Conservation (phyloP, 495 filamentous ascomycete species). For the Neurospora sublineolata region DNA sequence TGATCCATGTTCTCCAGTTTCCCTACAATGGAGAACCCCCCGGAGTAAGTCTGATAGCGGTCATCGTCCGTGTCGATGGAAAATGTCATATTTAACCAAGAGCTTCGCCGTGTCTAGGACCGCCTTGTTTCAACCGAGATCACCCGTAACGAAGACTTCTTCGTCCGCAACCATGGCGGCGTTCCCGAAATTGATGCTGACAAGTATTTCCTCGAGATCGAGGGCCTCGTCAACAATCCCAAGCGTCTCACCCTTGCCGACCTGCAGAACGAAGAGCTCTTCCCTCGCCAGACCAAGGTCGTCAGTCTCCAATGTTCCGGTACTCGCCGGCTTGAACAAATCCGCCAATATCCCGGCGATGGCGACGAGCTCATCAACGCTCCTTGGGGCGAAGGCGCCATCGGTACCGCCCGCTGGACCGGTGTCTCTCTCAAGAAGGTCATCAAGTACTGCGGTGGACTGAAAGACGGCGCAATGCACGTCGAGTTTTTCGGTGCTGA, state of each 20-base stretch:
- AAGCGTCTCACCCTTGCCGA: conserved; percentile 43
- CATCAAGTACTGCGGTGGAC: conserved; percentile 54
- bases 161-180: conserved; percentile 55
- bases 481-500: conserved; percentile 55
- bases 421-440: conserved; percentile 55
- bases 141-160: conserved; percentile 49
- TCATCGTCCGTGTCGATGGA: neutral
- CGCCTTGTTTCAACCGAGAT: conserved; percentile 28
- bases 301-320: conserved; percentile 58
- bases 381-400: conserved; percentile 57
- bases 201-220: conserved; percentile 39
- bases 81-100: neutral
- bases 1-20: conserved; percentile 59
- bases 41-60: conserved; percentile 12
- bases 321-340: conserved; percentile 59
- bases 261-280: conserved; percentile 42
- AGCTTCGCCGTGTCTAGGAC: neutral
- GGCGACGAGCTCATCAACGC: conserved; percentile 60
- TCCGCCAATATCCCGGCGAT: conserved; percentile 48
- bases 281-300: conserved; percentile 42
- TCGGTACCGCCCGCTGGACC: conserved; percentile 50
- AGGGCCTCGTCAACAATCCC: conserved; percentile 46
- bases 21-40: conserved; percentile 60
- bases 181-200: conserved; percentile 50
- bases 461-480: conserved; percentile 43